These are phyloP conservation scores for Metschnikowia kunwiensis DNA, from an alignment of 805 yeast genomes.

Conservation along the genomic window DNA sequence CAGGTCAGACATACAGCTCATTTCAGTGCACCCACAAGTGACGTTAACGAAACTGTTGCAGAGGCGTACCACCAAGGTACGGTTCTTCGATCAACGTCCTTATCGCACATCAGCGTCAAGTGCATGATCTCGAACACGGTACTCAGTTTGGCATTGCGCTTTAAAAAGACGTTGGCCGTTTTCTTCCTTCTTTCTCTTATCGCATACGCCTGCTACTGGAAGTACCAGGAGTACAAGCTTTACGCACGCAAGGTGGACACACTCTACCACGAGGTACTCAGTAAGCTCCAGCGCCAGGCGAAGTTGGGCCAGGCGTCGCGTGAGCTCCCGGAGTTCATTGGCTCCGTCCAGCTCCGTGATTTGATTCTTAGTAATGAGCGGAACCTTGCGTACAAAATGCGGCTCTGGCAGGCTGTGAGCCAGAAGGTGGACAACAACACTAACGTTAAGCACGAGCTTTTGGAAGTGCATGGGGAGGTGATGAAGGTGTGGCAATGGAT, in stretches of 20 bases:
- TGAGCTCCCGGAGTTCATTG: slow-evolving; percentile 47
- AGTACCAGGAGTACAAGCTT: slow-evolving; percentile 34
- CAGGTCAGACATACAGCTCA: slow-evolving; percentile 23
- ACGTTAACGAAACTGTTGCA: slow-evolving; percentile 39
- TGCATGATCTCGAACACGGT: slow-evolving; percentile 57
- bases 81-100: slow-evolving; percentile 73
- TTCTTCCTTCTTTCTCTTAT: slow-evolving; percentile 17
- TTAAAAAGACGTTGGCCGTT: slow-evolving; percentile 20
- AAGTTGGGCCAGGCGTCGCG: slow-evolving; percentile 26
- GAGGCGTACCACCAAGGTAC: slow-evolving; percentile 42
- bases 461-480: slow-evolving; percentile 83
- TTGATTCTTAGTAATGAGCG: slow-evolving; percentile 46
- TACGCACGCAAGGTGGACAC: slow-evolving; percentile 43
- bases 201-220: slow-evolving; percentile 25
- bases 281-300: slow-evolving; percentile 49
- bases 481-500: slow-evolving; percentile 89
- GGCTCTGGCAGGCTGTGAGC: slow-evolving; percentile 59
- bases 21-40: slow-evolving; percentile 23
- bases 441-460: slow-evolving; percentile 56
- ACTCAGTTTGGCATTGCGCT: slow-evolving; percentile 32
- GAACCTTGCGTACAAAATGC: slow-evolving; percentile 31
- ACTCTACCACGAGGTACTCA: slow-evolving; percentile 46
- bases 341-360: slow-evolving; percentile 72
- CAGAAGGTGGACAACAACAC: slow-evolving; percentile 60
- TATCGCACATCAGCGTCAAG: slow-evolving; percentile 54